phyloP scores from a whole-genome alignment of 2,329 filamentous ascomycete species.

The Microsporum audouinii region DNA sequence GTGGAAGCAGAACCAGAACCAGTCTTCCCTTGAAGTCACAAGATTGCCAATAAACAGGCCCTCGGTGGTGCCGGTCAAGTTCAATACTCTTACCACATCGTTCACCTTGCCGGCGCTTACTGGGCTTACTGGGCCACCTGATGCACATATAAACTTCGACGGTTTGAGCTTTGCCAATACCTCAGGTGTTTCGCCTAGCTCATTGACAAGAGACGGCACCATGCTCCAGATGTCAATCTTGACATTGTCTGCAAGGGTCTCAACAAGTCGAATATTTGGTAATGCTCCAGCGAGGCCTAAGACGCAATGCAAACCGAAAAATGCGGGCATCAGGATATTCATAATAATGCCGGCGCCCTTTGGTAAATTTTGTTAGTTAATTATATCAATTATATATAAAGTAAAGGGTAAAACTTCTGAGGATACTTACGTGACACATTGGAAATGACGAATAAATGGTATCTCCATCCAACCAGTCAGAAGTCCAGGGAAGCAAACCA shows the following conservation, averaged over 20 bases:
- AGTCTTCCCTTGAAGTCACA: background rate
- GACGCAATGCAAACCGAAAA: background rate
- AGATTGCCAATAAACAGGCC: background rate
- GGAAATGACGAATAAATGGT: slow-evolving; percentile 2
- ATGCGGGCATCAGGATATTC: slow-evolving; percentile 2
- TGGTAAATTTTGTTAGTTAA: background rate
- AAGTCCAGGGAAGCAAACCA: background rate
- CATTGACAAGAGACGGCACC: background rate
- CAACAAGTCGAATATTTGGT: background rate
- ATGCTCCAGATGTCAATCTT: slow-evolving; percentile 4
- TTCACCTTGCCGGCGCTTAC: background rate
- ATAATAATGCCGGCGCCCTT: slow-evolving; percentile 5
- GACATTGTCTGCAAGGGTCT: background rate
- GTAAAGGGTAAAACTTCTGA: background rate
- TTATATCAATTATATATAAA: background rate
- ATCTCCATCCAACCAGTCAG: background rate
- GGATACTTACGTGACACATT: slow-evolving; percentile 1
- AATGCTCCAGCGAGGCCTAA: background rate
- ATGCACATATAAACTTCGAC: slow-evolving; percentile 2
- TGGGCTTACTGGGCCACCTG: background rate
- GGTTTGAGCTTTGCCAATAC: background rate
- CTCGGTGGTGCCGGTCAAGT: slow-evolving; percentile 1
- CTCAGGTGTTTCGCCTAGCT: background rate
- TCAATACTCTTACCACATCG: background rate
- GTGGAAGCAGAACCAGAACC: slow-evolving; percentile 5